phyloP scores from a whole-genome alignment of 768 basidiomycete species.

The Suillus subluteus region DNA sequence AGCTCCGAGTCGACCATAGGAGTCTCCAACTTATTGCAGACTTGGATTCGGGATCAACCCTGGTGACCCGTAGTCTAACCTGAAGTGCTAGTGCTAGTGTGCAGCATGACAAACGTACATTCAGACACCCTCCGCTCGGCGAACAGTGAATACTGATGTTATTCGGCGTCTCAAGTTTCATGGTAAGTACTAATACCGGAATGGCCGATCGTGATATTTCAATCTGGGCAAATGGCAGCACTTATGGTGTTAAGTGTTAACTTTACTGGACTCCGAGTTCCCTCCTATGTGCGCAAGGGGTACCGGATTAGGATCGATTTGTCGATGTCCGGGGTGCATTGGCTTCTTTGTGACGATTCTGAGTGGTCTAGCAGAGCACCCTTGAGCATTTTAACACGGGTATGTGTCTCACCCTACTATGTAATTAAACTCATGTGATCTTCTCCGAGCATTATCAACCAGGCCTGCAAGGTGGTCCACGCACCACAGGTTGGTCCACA shows the following conservation, averaged over 20 bases:
- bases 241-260: neutral
- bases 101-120: neutral
- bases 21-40: neutral
- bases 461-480: constrained; percentile 8
- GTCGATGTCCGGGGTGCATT: neutral
- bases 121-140: neutral
- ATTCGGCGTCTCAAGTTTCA: constrained; percentile 5
- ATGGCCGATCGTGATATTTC: neutral
- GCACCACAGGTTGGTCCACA: neutral
- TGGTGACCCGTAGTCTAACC: neutral
- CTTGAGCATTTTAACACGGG: neutral
- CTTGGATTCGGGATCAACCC: neutral
- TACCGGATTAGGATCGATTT: neutral
- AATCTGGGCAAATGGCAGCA: neutral
- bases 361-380: neutral
- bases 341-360: neutral
- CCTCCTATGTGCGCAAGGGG: neutral
- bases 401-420: constrained; percentile 2
- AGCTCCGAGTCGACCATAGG: neutral
- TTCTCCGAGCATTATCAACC: neutral
- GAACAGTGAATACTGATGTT: neutral
- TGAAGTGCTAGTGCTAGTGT: neutral
- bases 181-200: neutral
- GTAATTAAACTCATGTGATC: constrained; percentile 8
- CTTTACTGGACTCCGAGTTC: neutral